A percentile compares a stretch with the other conserved stretches of the same genome.
These are phyloP conservation scores for Calonectria crousiana DNA, from an alignment of 2,329 filamentous ascomycete species.

Conservation along the genomic window DNA sequence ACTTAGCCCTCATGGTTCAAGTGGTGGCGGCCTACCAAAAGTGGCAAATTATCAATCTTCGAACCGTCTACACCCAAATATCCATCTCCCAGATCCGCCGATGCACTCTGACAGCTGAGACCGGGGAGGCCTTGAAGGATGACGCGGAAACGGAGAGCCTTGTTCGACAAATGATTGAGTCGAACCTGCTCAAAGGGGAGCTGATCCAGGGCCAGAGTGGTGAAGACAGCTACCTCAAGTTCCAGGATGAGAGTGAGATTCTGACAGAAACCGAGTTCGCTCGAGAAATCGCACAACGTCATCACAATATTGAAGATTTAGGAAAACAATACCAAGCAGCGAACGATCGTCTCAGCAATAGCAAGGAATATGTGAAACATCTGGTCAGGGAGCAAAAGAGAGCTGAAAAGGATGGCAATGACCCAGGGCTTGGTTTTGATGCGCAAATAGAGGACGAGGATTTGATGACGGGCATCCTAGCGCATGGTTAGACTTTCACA, in stretches of 20 bases:
- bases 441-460: constrained; percentile 70
- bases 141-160: constrained; percentile 60
- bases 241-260: constrained; percentile 56
- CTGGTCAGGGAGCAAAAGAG: constrained; percentile 60
- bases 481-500: constrained; percentile 28
- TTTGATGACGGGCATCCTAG: constrained; percentile 64
- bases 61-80: constrained; percentile 75
- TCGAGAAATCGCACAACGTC: constrained; percentile 56
- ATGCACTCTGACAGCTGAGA: constrained; percentile 67
- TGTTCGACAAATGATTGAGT: constrained; percentile 67
- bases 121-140: constrained; percentile 56
- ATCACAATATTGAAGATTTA: constrained; percentile 58
- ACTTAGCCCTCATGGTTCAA: constrained; percentile 76
- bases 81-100: constrained; percentile 65
- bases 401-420: constrained; percentile 56
- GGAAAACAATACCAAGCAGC: constrained; percentile 63
- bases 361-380: constrained; percentile 67
- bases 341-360: constrained; percentile 66
- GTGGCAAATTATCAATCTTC: constrained; percentile 80
- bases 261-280: constrained; percentile 66
- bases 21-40: constrained; percentile 79
- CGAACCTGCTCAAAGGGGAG: constrained; percentile 64
- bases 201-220: constrained; percentile 60
- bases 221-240: constrained; percentile 62
- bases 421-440: constrained; percentile 56